These are phyloP conservation scores for Alternaria sp. DNA, from an alignment of 2,329 filamentous ascomycete genomes.

Conservation along the genomic window DNA sequence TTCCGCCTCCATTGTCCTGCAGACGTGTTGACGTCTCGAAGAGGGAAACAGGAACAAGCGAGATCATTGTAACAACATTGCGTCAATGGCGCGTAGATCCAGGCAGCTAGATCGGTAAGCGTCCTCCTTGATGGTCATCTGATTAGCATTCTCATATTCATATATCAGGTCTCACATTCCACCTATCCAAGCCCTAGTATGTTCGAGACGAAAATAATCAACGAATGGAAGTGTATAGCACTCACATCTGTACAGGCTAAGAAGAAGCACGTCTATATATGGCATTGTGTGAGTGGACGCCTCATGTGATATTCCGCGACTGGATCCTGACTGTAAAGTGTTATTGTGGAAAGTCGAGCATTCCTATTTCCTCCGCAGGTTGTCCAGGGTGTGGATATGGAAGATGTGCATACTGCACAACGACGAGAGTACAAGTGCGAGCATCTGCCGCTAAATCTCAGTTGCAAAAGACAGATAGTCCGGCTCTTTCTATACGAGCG, in stretches of 20 bases:
- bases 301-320: not conserved
- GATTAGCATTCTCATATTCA: not conserved
- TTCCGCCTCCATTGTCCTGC: too few relatives aligned
- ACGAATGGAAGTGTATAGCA: not conserved
- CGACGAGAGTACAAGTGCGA: too few relatives aligned
- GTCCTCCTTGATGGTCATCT: not conserved
- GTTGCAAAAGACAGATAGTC: too few relatives aligned
- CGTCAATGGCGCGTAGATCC: not conserved
- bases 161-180: not conserved
- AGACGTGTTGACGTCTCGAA: not conserved
- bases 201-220: not conserved
- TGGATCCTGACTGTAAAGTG: too few relatives aligned
- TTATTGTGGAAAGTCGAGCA: too few relatives aligned
- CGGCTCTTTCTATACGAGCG: too few relatives aligned
- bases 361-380: too few relatives aligned
- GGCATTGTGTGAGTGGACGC: too few relatives aligned
- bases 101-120: not conserved
- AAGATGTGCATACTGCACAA: too few relatives aligned
- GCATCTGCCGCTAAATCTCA: too few relatives aligned
- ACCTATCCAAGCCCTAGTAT: not conserved
- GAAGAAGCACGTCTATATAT: not conserved
- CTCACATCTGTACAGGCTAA: not conserved
- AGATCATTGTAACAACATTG: not conserved
- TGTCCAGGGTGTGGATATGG: too few relatives aligned
- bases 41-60: not conserved